Evolutionary conservation across 768 basidiomycete species (phyloP).

Genomic region (Harrya chromipes): DNA sequence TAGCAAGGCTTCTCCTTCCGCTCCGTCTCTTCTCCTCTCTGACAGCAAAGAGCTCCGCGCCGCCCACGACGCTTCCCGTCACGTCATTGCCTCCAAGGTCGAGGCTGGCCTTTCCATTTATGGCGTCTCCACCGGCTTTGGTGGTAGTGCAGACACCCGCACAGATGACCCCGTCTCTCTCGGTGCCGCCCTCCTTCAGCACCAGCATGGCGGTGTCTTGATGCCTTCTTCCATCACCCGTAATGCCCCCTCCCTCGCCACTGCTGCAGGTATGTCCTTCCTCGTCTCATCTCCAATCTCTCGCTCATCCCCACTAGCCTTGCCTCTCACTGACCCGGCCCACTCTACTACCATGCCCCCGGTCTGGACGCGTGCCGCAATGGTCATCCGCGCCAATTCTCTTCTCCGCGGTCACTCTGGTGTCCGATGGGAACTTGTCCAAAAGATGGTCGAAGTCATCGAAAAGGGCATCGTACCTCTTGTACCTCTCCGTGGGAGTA

Average conservation of each 20-base stretch:
- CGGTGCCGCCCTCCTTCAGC: slow-evolving; percentile 80
- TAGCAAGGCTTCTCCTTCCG: slow-evolving; percentile 37
- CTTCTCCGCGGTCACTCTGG: slow-evolving; percentile 87
- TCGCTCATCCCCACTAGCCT: slow-evolving; percentile 18
- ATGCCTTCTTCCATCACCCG: slow-evolving; percentile 49
- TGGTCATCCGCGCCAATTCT: slow-evolving; percentile 85
- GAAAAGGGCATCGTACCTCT: slow-evolving; percentile 70
- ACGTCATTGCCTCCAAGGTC: slow-evolving; percentile 65
- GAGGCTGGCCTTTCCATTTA: slow-evolving; percentile 69
- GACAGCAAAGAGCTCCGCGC: slow-evolving; percentile 34
- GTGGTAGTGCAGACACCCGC: slow-evolving; percentile 85
- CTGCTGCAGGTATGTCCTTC: slow-evolving; percentile 3
- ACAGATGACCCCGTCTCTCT: slow-evolving; percentile 71
- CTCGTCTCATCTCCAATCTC: too few relatives aligned
- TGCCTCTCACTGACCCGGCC: slow-evolving; percentile 72
- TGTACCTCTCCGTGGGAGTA: slow-evolving; percentile 79
- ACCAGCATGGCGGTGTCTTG: slow-evolving; percentile 70
- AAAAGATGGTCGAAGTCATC: slow-evolving; percentile 74
- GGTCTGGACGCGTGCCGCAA: slow-evolving; percentile 85
- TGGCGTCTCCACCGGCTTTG: slow-evolving; percentile 83
- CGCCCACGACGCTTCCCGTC: slow-evolving; percentile 60
- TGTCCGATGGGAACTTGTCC: slow-evolving; percentile 74
- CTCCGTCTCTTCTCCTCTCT: slow-evolving; percentile 23
- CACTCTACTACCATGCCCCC: slow-evolving; percentile 75
- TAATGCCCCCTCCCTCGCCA: neutral